Conservation (phyloP, 495 filamentous ascomycete genomes). For the Immersiella caudata region DNA sequence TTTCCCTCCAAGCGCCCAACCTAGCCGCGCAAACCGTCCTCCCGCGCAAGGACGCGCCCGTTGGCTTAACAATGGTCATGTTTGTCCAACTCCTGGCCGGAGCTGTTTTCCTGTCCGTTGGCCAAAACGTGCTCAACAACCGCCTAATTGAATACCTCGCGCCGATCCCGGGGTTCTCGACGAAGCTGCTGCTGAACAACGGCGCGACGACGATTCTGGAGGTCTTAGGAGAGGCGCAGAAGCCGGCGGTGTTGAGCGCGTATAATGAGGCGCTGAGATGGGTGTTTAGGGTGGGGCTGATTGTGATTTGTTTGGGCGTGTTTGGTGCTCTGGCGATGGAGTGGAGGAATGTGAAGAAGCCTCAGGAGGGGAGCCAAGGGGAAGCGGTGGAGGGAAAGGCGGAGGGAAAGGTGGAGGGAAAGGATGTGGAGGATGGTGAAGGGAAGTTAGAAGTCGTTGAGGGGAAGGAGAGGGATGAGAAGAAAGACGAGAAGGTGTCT, state of each 20-base stretch:
- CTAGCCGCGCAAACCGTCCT: constrained; percentile 52
- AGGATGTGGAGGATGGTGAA: constrained; percentile 38
- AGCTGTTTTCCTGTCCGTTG: constrained; percentile 64
- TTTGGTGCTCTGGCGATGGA: constrained; percentile 64
- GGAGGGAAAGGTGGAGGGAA: constrained; percentile 59
- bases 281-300: constrained; percentile 66
- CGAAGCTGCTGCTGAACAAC: constrained; percentile 48
- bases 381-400: constrained; percentile 69
- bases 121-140: constrained; percentile 62
- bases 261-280: constrained; percentile 69
- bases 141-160: constrained; percentile 50
- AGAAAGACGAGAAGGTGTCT: neutral
- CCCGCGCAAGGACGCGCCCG: constrained; percentile 54
- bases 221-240: constrained; percentile 46
- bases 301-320: constrained; percentile 59
- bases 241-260: constrained; percentile 57
- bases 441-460: constrained; percentile 35
- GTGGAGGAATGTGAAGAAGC: constrained; percentile 78
- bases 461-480: constrained; percentile 9
- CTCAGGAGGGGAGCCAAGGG: constrained; percentile 60
- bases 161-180: constrained; percentile 51
- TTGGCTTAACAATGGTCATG: constrained; percentile 61
- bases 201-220: constrained; percentile 69
- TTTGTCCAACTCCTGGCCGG: constrained; percentile 65
- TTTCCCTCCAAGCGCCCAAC: constrained; percentile 41